These are phyloP conservation scores for Boletus rufocinnamomeus DNA, from an alignment of 768 basidiomycete species.

Conservation along the genomic window DNA sequence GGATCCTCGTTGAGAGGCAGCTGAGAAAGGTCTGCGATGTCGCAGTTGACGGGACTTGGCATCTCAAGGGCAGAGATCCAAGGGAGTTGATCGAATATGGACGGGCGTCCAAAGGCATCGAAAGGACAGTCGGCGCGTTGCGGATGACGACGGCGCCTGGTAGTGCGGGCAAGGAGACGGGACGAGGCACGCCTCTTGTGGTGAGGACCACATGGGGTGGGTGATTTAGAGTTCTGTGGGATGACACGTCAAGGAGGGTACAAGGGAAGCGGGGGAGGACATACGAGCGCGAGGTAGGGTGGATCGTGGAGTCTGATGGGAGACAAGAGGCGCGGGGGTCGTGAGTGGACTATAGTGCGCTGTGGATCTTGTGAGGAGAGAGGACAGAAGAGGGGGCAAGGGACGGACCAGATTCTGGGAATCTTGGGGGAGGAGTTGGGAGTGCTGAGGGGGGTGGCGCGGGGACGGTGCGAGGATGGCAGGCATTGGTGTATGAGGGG, in stretches of 20 bases:
- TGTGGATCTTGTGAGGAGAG: conserved; percentile 15
- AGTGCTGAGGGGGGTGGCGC: conserved; percentile 31
- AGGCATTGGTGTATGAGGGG: conserved; percentile 33
- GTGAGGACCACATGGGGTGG: conserved; percentile 39
- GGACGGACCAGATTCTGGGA: conserved; percentile 4
- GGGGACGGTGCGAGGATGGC: conserved; percentile 46
- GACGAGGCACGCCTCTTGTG: conserved; percentile 40
- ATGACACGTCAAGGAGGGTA: conserved; percentile 10
- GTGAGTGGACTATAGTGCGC: conserved; percentile 27
- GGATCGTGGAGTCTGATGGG: conserved; percentile 40
- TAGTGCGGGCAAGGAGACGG: conserved; percentile 39
- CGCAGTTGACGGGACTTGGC: conserved; percentile 47
- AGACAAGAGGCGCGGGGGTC: conserved; percentile 40
- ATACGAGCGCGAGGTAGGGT: conserved; percentile 23
- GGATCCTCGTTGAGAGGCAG: conserved; percentile 39
- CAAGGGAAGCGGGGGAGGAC: conserved; percentile 2
- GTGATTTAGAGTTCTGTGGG: conserved; percentile 41
- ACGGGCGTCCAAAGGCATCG: conserved; percentile 34
- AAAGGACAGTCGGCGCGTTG: conserved; percentile 44
- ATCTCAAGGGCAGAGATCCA: conserved; percentile 65
- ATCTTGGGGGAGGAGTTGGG: conserved; percentile 14
- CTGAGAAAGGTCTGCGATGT: conserved; percentile 69
- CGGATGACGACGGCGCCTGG: conserved; percentile 44
- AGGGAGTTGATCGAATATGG: conserved; percentile 62
- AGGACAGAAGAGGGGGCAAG: conserved; percentile 1